phyloP scores from a whole-genome alignment of 306 rosid genomes.

The Dryas alaskensis region DNA sequence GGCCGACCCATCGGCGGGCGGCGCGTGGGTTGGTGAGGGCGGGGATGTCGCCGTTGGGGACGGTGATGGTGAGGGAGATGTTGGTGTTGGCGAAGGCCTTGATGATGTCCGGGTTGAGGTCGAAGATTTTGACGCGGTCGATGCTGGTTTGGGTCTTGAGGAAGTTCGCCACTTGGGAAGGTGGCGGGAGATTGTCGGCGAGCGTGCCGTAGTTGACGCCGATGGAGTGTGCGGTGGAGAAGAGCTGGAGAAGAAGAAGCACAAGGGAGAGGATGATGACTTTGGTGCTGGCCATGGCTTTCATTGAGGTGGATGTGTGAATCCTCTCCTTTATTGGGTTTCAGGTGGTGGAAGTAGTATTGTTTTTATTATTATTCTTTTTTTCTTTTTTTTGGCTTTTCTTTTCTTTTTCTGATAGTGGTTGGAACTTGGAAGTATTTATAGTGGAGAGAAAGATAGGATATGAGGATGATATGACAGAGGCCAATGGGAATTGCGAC shows the following conservation, averaged over 20 bases:
- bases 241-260: constrained; percentile 36
- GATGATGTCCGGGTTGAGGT: constrained; percentile 68
- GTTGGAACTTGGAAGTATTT: not conserved
- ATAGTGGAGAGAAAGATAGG: not conserved
- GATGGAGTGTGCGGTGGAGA: constrained; percentile 42
- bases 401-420: not conserved
- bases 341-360: too few relatives aligned
- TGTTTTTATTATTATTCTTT: not conserved
- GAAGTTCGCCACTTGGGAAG: constrained; percentile 58
- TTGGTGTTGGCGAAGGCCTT: constrained; percentile 70
- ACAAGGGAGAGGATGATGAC: constrained; percentile 26
- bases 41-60: constrained; percentile 68
- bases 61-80: constrained; percentile 65
- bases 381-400: not conserved
- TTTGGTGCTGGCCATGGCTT: constrained; percentile 1
- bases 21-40: constrained; percentile 10
- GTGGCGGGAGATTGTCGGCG: constrained; percentile 69
- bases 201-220: constrained; percentile 91
- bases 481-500: not conserved
- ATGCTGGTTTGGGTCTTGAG: constrained; percentile 54
- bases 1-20: constrained; percentile 61
- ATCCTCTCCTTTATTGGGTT: too few relatives aligned
- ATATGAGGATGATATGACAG: not conserved
- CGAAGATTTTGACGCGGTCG: constrained; percentile 77
- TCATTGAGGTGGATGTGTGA: too few relatives aligned